A percentile compares a stretch with the other conserved stretches of the same genome.
These are phyloP conservation scores for Ophiognomonia clavigignenti-juglandacearum DNA, from an alignment of 2,329 filamentous ascomycete species.

Conservation along the genomic window DNA sequence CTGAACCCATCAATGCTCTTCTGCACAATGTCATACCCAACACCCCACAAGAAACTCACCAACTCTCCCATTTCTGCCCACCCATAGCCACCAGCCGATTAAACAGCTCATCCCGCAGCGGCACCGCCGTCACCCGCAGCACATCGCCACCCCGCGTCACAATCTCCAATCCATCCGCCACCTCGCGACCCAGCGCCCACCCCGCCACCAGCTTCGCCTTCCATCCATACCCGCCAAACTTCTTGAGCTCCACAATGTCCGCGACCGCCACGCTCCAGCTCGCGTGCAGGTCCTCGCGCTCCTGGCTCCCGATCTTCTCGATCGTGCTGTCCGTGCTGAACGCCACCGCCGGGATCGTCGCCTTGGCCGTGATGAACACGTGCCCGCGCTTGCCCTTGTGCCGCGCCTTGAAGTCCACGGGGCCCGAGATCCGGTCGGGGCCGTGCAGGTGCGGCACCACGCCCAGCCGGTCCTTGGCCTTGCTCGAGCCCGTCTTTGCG, in stretches of 20 bases:
- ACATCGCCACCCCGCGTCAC: slow-evolving; percentile 49
- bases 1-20: not conserved
- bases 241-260: slow-evolving; percentile 70
- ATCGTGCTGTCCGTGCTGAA: slow-evolving; percentile 56
- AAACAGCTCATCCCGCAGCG: slow-evolving; percentile 63
- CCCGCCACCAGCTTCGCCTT: slow-evolving; percentile 79
- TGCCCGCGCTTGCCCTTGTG: slow-evolving; percentile 68
- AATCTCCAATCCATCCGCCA: slow-evolving; percentile 71
- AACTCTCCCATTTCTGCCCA: slow-evolving; percentile 16
- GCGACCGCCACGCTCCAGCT: slow-evolving; percentile 66
- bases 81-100: slow-evolving; percentile 13
- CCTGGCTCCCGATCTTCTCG: slow-evolving; percentile 55
- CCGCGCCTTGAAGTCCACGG: slow-evolving; percentile 70
- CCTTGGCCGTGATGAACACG: slow-evolving; percentile 62
- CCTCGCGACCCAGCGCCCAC: slow-evolving; percentile 68
- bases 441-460: slow-evolving; percentile 53
- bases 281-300: slow-evolving; percentile 50
- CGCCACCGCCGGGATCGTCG: slow-evolving; percentile 63
- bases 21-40: not conserved
- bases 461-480: slow-evolving; percentile 67
- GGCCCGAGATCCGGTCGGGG: slow-evolving; percentile 50
- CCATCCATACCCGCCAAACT: slow-evolving; percentile 78
- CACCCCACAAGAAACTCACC: not conserved
- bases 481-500: slow-evolving; percentile 55
- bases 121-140: slow-evolving; percentile 65